A percentile compares a stretch with the other conserved stretches of the same genome.
Conservation (phyloP, 2,329 filamentous ascomycete genomes). For the Cadophora luteo-olivacea region DNA sequence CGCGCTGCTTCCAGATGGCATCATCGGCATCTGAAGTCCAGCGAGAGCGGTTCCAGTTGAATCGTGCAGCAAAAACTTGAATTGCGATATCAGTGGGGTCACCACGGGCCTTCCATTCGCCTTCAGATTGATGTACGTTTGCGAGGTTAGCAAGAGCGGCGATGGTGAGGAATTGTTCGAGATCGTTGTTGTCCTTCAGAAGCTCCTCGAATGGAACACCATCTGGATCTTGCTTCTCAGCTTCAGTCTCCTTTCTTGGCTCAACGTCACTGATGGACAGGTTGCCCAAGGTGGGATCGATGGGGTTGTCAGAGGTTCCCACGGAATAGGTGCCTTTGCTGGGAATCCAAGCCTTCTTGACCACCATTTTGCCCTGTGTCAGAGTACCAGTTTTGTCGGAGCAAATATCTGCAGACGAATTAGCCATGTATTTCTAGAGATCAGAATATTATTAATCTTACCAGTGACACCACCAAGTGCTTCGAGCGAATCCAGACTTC, state of each 20-base stretch:
- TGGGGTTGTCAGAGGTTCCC: constrained; percentile 55
- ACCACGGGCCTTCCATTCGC: constrained; percentile 67
- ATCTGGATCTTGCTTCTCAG: constrained; percentile 27
- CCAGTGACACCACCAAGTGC: constrained; percentile 60
- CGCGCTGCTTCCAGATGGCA: constrained; percentile 62
- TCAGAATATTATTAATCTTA: neutral
- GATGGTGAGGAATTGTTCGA: constrained; percentile 65
- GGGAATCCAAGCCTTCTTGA: constrained; percentile 61
- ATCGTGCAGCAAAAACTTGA: constrained; percentile 75
- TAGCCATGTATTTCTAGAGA: neutral
- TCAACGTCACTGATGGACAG: constrained; percentile 46
- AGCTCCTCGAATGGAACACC: constrained; percentile 43
- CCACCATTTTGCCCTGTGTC: constrained; percentile 49
- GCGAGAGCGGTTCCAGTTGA: constrained; percentile 64
- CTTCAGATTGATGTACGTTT: constrained; percentile 59
- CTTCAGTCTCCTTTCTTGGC: constrained; percentile 37
- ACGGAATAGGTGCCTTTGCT: constrained; percentile 58
- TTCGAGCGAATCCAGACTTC: constrained; percentile 61
- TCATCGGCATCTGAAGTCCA: constrained; percentile 55
- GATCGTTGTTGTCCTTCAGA: constrained; percentile 51
- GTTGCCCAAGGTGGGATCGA: constrained; percentile 56
- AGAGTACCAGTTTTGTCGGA: constrained; percentile 79
- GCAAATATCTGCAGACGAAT: constrained; percentile 59
- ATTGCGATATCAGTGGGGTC: constrained; percentile 77
- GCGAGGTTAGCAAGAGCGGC: constrained; percentile 71